Evolutionary conservation across 306 rosid species (phyloP), one percentile per base, ranked within the genome.

Genomic region (Medicago arabica): DNA sequence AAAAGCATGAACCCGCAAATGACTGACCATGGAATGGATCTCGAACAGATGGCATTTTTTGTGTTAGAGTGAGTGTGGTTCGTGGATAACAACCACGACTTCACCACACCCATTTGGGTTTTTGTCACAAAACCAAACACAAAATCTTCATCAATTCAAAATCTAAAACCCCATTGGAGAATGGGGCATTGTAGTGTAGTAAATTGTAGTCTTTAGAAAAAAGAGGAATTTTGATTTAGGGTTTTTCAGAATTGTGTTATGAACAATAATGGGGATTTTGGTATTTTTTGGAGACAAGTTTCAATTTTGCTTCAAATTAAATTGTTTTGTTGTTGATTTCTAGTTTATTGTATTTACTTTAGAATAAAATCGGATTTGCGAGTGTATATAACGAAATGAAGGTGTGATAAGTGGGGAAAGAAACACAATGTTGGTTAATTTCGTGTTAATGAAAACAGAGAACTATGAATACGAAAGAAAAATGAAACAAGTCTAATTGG

Each of bases 1-100:
- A 96, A 96, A 10, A 96, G 97, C 99, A 92, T 88, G 57, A 88
- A 47, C 21, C 99, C 98, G 73, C 99, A 96, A 49, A 87, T 84
- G 76, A 85, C 1, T 17, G 97, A 80, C 99, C 96, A 90, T 3
- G 93, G 74, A 23, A 85, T 59, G 73, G 92, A 86, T 90, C 93
- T 88, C 85, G 82, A 87, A 53, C 76, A 82, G 8, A 50, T 81
- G 9, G 25, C 87, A 65, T 81, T 83, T 74, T 88, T 85, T 11
- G 6, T 47, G 17, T 71, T 81, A 49, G 28, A 49, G 68, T 72
- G 75, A 18, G 75, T 74, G 74, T 75, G 87, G 79, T 87, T 85
- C 51, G 55, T 67, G 67, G 55, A 11, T 18, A 60, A 47, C 28
- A 49, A 70, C 76, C 76, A 69, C 76, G 76, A 68, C 44, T 70